phyloP scores from a whole-genome alignment of 176 grass and related monocot species.

The Tillandsia leiboldiana region DNA sequence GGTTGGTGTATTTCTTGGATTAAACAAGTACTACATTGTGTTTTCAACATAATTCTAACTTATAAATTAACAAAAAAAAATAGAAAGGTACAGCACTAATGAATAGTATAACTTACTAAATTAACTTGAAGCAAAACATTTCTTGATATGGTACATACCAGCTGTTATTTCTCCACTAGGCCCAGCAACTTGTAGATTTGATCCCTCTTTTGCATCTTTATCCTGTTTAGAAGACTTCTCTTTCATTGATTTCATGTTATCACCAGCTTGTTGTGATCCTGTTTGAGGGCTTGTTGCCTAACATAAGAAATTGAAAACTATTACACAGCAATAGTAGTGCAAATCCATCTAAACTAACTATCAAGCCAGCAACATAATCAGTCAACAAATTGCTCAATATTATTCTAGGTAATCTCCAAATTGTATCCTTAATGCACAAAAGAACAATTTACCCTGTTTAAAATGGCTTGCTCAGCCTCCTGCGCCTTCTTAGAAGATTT shows the following conservation, averaged over 20 bases:
- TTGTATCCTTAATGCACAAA: slow-evolving; percentile 5
- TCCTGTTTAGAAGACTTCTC: slow-evolving; percentile 35
- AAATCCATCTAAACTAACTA: not conserved
- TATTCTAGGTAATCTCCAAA: not conserved
- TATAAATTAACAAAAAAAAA: not conserved
- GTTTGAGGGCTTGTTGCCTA: slow-evolving; percentile 65
- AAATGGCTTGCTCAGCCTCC: slow-evolving; percentile 28
- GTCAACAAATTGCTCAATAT: not conserved
- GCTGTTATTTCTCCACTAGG: slow-evolving; percentile 76
- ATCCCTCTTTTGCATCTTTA: slow-evolving; percentile 49
- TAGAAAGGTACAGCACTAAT: not conserved
- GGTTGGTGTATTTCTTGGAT: too few relatives aligned
- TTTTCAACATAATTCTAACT: not conserved
- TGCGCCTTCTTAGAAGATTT: slow-evolving; percentile 48
- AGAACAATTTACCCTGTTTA: slow-evolving; percentile 40
- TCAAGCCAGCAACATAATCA: not conserved
- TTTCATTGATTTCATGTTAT: slow-evolving; percentile 28
- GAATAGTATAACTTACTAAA: not conserved
- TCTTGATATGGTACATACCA: slow-evolving; percentile 26
- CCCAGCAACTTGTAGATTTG: slow-evolving; percentile 68
- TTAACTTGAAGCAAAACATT: not conserved
- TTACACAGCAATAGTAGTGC: not conserved
- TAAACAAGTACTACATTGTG: too few relatives aligned
- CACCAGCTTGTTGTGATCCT: slow-evolving; percentile 32
- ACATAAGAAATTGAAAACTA: not conserved